Evolutionary conservation across 768 basidiomycete genomes (phyloP).

Genomic region (Boletus rex-veris): DNA sequence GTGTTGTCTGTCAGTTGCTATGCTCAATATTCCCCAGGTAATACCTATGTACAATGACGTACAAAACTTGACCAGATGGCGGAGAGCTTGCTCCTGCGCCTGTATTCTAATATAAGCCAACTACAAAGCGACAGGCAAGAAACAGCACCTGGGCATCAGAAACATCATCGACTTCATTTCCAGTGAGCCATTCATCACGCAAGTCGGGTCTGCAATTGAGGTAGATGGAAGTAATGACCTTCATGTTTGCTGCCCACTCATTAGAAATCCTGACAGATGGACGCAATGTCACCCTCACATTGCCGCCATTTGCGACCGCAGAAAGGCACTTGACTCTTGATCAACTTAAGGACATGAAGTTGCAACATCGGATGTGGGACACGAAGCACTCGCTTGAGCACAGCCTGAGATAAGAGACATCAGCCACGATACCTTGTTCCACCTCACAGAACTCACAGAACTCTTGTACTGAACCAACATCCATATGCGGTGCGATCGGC

Average conservation of each 20-base stretch:
- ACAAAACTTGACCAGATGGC: conserved; percentile 95
- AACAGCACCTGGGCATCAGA: conserved; percentile 78
- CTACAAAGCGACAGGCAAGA: conserved; percentile 1
- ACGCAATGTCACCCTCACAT: conserved; percentile 48
- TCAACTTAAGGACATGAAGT: conserved; percentile 90
- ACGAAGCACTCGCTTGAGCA: conserved; percentile 90
- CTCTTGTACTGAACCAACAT: conserved; percentile 98
- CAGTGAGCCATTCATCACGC: conserved; percentile 96
- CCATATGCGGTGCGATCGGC: conserved; percentile 89
- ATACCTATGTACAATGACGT: conserved; percentile 30
- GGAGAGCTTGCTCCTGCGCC: conserved; percentile 94
- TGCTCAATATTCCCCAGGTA: conserved; percentile 6
- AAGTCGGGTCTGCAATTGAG: conserved; percentile 95
- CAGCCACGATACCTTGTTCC: background rate
- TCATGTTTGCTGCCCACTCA: conserved; percentile 83
- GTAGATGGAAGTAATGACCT: conserved; percentile 98
- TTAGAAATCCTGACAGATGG: conserved; percentile 9
- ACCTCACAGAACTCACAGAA: conserved; percentile 57
- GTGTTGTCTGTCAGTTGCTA: conserved; percentile 65
- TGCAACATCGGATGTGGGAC: conserved; percentile 94
- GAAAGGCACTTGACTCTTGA: conserved; percentile 98
- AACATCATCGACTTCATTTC: conserved; percentile 86
- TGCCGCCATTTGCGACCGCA: conserved; percentile 98
- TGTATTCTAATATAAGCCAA: conserved; percentile 32
- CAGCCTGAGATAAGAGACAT: conserved; percentile 57